Evolutionary conservation across 2,329 filamentous ascomycete species (phyloP).

Genomic region (Trichoderma atroviride): DNA sequence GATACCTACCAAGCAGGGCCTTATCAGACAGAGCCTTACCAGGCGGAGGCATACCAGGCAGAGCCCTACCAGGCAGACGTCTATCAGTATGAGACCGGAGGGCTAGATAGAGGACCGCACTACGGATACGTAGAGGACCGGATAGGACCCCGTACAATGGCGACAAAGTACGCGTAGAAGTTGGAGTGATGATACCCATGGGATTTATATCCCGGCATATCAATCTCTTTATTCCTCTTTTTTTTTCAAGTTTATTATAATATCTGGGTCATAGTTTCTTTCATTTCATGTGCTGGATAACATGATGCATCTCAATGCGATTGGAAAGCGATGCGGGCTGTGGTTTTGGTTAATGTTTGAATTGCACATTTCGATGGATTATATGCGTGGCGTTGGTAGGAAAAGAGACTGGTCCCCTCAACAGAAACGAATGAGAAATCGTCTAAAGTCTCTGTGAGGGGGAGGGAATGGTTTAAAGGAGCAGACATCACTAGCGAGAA

Average conservation of each 20-base stretch:
- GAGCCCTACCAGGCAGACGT: neutral
- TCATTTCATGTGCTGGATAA: slow-evolving; percentile 14
- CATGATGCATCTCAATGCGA: neutral
- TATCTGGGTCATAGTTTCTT: neutral
- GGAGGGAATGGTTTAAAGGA: accelerated
- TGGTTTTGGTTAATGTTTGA: neutral
- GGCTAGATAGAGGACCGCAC: neutral
- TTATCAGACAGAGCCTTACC: neutral
- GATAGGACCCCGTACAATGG: neutral
- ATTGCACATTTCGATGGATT: neutral
- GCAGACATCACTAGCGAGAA: neutral
- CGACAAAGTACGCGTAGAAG: neutral
- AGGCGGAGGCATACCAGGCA: too few species aligned
- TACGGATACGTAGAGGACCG: slow-evolving; percentile 13
- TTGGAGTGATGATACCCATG: neutral
- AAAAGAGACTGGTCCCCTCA: neutral
- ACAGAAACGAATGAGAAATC: neutral
- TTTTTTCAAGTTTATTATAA: neutral
- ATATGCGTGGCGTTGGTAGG: slow-evolving; percentile 16
- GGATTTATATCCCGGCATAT: neutral
- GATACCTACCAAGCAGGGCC: neutral
- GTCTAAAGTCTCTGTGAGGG: neutral
- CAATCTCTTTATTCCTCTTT: neutral
- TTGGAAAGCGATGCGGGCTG: slow-evolving; percentile 2
- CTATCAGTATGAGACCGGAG: slow-evolving; percentile 4